These are phyloP conservation scores for Tuctoria greenei DNA, from an alignment of 176 grass and related monocot species.

Conservation along the genomic window DNA sequence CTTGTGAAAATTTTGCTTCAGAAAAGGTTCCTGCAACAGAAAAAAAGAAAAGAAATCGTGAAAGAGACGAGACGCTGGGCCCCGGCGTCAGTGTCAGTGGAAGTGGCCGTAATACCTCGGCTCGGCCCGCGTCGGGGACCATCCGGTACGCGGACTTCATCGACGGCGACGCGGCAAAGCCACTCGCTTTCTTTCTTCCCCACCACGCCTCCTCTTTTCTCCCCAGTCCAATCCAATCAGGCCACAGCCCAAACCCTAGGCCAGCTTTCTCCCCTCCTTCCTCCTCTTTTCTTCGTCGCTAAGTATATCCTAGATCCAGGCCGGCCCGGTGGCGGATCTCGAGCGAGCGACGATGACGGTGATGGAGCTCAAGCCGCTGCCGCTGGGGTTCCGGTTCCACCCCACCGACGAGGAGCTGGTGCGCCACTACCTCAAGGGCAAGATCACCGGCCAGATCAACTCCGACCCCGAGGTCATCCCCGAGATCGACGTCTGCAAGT, in stretches of 20 bases:
- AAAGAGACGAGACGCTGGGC: too few relatives aligned
- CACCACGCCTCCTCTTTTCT: conserved; percentile 38
- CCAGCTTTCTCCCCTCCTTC: too few relatives aligned
- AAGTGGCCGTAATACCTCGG: background rate
- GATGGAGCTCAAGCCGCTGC: conserved; percentile 70
- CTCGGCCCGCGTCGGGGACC: fast-evolving
- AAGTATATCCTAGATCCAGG: too few relatives aligned
- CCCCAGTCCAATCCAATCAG: background rate
- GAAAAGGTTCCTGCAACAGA: too few relatives aligned
- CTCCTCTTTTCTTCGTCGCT: conserved; percentile 35
- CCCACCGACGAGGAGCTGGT: conserved; percentile 97
- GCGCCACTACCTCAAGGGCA: conserved; percentile 88
- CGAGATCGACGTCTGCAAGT: conserved; percentile 99
- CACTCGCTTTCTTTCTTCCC: conserved; percentile 56
- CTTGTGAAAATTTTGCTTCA: too few relatives aligned
- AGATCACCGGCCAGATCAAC: conserved; percentile 77
- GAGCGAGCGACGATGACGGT: conserved; percentile 42
- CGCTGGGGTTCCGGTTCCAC: conserved; percentile 90
- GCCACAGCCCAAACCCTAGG: conserved; percentile 36
- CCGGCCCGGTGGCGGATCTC: background rate
- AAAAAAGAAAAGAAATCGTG: too few relatives aligned
- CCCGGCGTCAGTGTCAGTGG: too few relatives aligned
- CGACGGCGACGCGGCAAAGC: conserved; percentile 37
- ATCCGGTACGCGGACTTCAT: conserved; percentile 24
- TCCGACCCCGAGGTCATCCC: conserved; percentile 74